Base-by-base conservation (phyloP, 1,139 yeast genomes). In the Blastobotrys proliferans region DNA sequence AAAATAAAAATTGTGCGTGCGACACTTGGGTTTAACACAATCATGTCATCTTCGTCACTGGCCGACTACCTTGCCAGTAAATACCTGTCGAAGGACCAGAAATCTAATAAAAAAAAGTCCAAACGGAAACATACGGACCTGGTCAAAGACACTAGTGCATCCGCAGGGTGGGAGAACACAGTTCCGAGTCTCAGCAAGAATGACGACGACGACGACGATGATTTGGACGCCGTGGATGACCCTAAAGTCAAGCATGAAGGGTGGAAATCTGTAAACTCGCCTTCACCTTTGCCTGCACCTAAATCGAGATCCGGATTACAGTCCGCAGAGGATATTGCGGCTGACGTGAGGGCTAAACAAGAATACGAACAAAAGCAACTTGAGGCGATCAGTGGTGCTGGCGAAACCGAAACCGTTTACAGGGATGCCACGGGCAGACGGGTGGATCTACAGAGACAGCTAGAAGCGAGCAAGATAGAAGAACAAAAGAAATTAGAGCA, bases 361-460 rank as follows among this genome's bases (percentile, higher is more conserved):
- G 57, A 57, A 32, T 53, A 54, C 13, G 68, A 62, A 33, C 40
- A 43, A 37, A 43, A 45, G 34, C 46, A 49, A 20, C 45, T 48
- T 44, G 53, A 18, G 3, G 16, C 3, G 14, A 18, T 11, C 16
- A 43, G n/a, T 47, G 52, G 18, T 29, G 47, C 3, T 3, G 18
- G 22, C 4, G 16, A 19, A 8, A n/a, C 13, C 13, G 67, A 69
- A 39, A 79, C 85, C 0, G 70, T 81, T 0, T 76, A 76, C 55
- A 69, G 92, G 67, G 87, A 83, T 56, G 65, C 70, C 3, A 57
- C 69, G 2, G 90, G 90, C 6, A 66, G 74, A 29, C 66, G 67
- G 32, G 64, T 79, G 1, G 73, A 76, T 48, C 59, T 75, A 22
- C 61, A 62, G 24, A 56, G 62, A 20, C 54, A 64, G 39, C 47